Conservation (phyloP, 176 grass and related monocot genomes). For the Avena eriantha region DNA sequence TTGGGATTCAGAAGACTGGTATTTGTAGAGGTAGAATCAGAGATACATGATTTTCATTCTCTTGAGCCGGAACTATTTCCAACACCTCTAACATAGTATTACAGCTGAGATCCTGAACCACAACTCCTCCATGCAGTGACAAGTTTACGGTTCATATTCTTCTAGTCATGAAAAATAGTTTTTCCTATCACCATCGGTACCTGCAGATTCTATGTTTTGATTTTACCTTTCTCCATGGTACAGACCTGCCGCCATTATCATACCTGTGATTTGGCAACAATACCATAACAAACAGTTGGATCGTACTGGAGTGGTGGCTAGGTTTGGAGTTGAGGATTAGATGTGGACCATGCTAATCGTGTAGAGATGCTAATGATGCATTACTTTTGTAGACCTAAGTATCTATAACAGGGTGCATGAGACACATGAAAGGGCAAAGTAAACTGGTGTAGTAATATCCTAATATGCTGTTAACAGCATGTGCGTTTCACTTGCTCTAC, state of each 20-base stretch:
- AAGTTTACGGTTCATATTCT: not conserved
- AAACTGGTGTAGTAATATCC: not conserved
- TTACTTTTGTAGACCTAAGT: not conserved
- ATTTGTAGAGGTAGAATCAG: not conserved
- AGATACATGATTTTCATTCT: slow-evolving; percentile 6
- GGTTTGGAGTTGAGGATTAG: slow-evolving; percentile 3
- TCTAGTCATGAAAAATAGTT: slow-evolving; percentile 20
- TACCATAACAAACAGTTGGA: not conserved
- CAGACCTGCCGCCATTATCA: not conserved
- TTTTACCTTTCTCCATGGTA: not conserved
- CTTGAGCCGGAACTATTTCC: not conserved
- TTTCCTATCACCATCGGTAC: not conserved
- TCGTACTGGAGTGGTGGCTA: not conserved
- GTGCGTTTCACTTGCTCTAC: not conserved
- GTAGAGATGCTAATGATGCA: slow-evolving; percentile 6
- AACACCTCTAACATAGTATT: slow-evolving; percentile 6
- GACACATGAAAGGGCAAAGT: not conserved
- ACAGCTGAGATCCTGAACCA: not conserved
- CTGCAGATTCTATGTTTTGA: not conserved
- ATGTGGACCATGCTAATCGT: slow-evolving; percentile 6
- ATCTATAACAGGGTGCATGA: not conserved
- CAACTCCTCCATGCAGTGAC: not conserved
- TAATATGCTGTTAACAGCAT: slow-evolving; percentile 4
- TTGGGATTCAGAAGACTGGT: not conserved
- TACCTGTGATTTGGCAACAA: not conserved